These are phyloP conservation scores for Cymbidium sinense DNA, from an alignment of 106 monocot genomes.

Conservation along the genomic window DNA sequence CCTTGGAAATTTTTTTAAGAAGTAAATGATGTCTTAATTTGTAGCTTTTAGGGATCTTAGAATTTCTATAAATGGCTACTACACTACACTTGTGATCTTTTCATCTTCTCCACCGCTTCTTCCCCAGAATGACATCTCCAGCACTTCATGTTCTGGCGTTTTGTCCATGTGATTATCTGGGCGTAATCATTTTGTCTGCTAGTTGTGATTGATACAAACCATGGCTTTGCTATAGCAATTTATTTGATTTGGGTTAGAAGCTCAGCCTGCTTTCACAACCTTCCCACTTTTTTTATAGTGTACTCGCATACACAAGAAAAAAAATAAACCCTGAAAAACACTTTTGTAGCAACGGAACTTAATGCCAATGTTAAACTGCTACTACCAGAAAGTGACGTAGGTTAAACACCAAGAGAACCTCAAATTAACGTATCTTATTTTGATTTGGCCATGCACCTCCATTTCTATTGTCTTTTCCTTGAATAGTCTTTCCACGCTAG, in stretches of 20 bases:
- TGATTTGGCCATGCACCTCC: too few species aligned
- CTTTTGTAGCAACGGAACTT: too few species aligned
- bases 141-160: neutral
- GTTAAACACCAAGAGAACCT: too few species aligned
- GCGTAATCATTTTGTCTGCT: neutral
- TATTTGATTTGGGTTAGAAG: neutral
- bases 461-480: too few species aligned
- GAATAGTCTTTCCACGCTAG: too few species aligned
- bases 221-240: neutral
- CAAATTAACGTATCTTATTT: too few species aligned
- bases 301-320: too few species aligned
- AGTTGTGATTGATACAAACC: neutral
- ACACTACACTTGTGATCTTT: neutral
- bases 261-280: too few species aligned
- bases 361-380: too few species aligned
- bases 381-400: too few species aligned
- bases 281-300: too few species aligned
- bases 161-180: neutral
- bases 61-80: neutral
- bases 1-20: neutral
- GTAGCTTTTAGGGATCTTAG: neutral
- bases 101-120: neutral
- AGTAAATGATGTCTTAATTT: neutral
- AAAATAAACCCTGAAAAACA: too few species aligned
- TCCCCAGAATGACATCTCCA: neutral